Conservation (phyloP, 2,329 filamentous ascomycete species). For the Diplodia corticola region DNA sequence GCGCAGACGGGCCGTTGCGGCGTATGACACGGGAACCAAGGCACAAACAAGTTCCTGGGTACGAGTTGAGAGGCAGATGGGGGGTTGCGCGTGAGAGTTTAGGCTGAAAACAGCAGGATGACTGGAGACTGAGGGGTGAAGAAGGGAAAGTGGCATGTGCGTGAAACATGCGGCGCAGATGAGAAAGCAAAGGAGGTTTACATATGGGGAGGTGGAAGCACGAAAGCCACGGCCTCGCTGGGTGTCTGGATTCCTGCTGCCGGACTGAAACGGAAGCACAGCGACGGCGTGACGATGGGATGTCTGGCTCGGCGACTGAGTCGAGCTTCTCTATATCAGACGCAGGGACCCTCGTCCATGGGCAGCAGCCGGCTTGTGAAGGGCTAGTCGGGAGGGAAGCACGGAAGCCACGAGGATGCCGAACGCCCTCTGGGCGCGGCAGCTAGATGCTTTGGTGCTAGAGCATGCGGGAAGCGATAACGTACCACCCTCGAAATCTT, state of each 20-base stretch:
- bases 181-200: not conserved
- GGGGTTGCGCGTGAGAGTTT: not conserved
- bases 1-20: conserved; percentile 18
- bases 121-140: not conserved
- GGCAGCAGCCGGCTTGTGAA: not conserved
- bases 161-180: not conserved
- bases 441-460: conserved; percentile 5
- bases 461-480: no score
- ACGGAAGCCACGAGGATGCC: not conserved
- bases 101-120: not conserved
- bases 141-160: not conserved
- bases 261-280: not conserved
- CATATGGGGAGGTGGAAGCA: not conserved
- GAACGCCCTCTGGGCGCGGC: not conserved
- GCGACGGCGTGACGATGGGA: not conserved
- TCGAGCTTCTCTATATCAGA: conserved; percentile 15
- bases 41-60: conserved; percentile 5
- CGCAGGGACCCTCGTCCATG: conserved; percentile 10
- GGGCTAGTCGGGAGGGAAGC: not conserved
- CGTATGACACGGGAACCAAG: conserved; percentile 14
- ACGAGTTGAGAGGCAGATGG: not conserved
- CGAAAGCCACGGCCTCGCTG: not conserved
- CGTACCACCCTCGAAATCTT: no score
- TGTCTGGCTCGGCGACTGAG: conserved; percentile 1
- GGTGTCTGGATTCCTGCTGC: not conserved